phyloP scores from a whole-genome alignment of 768 basidiomycete genomes.

The Lactarius akahatsu region DNA sequence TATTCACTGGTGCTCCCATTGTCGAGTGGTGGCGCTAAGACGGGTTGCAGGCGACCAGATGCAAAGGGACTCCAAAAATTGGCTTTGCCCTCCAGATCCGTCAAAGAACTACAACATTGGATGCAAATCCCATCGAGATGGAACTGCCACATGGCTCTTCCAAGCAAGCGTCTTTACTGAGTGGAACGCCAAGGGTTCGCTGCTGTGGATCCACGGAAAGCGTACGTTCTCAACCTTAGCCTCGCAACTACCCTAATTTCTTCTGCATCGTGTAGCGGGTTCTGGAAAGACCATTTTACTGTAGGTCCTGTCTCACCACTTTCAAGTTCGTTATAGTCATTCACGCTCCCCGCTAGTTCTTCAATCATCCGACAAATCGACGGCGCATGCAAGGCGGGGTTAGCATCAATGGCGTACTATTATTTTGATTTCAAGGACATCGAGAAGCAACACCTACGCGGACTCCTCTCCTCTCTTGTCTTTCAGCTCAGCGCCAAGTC shows the following conservation, averaged over 20 bases:
- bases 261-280: neutral
- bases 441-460: neutral
- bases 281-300: constrained; percentile 10
- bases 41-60: neutral
- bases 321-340: too few relatives aligned
- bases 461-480: constrained; percentile 5
- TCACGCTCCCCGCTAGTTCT: neutral
- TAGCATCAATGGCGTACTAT: constrained; percentile 4
- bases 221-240: neutral
- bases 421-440: constrained; percentile 14
- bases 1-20: neutral
- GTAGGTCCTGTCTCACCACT: neutral
- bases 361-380: constrained; percentile 2
- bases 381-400: neutral
- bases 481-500: constrained; percentile 6
- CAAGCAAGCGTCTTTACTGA: neutral
- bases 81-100: constrained; percentile 18
- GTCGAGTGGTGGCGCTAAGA: neutral
- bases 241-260: neutral
- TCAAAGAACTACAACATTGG: constrained; percentile 8
- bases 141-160: constrained; percentile 7
- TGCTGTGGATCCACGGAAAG: constrained; percentile 16
- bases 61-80: neutral
- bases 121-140: neutral
- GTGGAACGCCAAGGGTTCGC: neutral